Percentiles rank a stretch among this genome's conserved stretches.
Conservation (phyloP, 805 yeast species). For the Kuraishia molischiana region DNA sequence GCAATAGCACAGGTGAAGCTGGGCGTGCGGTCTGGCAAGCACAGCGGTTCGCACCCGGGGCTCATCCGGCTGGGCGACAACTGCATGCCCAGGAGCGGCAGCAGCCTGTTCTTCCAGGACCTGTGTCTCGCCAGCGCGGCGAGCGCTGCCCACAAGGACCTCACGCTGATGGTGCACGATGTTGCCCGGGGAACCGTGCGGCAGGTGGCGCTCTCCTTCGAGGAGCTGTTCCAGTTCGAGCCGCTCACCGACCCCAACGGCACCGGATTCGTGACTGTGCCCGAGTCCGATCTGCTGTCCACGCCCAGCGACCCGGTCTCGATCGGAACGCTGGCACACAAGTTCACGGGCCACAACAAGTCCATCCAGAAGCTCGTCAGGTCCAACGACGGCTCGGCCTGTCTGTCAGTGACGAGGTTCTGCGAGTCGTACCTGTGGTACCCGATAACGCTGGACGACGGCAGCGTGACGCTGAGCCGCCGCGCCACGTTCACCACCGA, state of each 20-base stretch:
- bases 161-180: constrained; percentile 38
- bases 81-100: constrained; percentile 20
- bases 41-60: not conserved
- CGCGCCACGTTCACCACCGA: constrained; percentile 29
- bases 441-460: constrained; percentile 22
- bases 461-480: constrained; percentile 21
- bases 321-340: constrained; percentile 32
- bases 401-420: constrained; percentile 52
- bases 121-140: constrained; percentile 8
- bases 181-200: constrained; percentile 22
- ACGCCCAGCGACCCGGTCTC: not conserved
- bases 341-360: constrained; percentile 80
- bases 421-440: constrained; percentile 56
- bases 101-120: constrained; percentile 14
- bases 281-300: not conserved
- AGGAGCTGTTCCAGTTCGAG: constrained; percentile 17
- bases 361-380: constrained; percentile 61
- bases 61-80: constrained; percentile 13
- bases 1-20: constrained; percentile 8
- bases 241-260: not conserved
- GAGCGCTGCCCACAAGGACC: constrained; percentile 8
- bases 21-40: not conserved
- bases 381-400: constrained; percentile 55
- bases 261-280: not conserved
- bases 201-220: constrained; percentile 21